These are phyloP conservation scores for Aphanomyces stellatus DNA, from an alignment of 352 stramenopile genomes.

Conservation along the genomic window DNA sequence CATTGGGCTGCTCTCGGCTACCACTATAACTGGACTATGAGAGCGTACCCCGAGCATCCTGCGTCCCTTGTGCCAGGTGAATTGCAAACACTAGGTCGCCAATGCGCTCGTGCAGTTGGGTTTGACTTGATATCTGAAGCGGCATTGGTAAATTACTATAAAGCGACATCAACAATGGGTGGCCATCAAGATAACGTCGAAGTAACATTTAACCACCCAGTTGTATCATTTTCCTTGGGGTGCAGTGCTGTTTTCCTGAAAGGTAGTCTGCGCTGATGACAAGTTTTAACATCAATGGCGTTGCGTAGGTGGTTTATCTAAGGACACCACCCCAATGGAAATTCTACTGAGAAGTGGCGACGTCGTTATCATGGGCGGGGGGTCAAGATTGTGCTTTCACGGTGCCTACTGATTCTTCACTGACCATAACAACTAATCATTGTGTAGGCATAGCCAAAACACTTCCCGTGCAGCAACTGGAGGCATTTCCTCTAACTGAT, in stretches of 20 bases:
- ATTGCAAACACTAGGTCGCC: slow-evolving; percentile 33
- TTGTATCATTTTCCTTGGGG: slow-evolving; percentile 70
- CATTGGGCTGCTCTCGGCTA: slow-evolving; percentile 63
- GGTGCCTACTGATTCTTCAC: slow-evolving; percentile 39
- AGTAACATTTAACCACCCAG: slow-evolving; percentile 71
- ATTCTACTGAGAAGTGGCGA: slow-evolving; percentile 63
- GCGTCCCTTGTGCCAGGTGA: slow-evolving; percentile 43
- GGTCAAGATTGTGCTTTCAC: slow-evolving; percentile 62
- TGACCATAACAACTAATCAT: slow-evolving; percentile 25
- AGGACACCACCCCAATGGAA: slow-evolving; percentile 48
- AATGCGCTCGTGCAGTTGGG: slow-evolving; percentile 41
- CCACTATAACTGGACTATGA: slow-evolving; percentile 75
- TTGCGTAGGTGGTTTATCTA: slow-evolving; percentile 32
- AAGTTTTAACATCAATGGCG: too few relatives aligned
- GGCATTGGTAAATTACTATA: slow-evolving; percentile 82
- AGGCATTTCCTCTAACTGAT: background rate
- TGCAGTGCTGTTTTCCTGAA: slow-evolving; percentile 71
- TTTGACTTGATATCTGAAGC: slow-evolving; percentile 49
- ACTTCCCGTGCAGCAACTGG: background rate
- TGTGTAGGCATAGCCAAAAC: slow-evolving; percentile 8
- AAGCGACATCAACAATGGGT: slow-evolving; percentile 64
- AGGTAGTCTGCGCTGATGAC: too few relatives aligned
- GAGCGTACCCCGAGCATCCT: slow-evolving; percentile 50
- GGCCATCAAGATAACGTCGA: slow-evolving; percentile 80
- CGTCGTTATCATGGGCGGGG: slow-evolving; percentile 47